Evolutionary conservation across 768 basidiomycete genomes (phyloP).

Genomic region (Lentinula detonsa): DNA sequence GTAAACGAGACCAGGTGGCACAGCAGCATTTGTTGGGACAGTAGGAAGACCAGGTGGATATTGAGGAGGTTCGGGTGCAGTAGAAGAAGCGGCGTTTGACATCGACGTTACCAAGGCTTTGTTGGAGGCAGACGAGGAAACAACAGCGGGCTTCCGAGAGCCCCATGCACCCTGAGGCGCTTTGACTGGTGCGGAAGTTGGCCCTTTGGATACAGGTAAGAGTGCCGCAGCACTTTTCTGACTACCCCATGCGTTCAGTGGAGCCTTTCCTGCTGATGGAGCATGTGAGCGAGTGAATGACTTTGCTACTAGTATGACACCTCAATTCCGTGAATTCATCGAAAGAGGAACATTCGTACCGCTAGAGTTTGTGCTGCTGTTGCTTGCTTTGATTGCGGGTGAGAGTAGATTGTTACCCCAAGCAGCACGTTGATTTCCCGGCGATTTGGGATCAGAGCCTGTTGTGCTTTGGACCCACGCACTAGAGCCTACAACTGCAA

Average conservation of each 20-base stretch:
- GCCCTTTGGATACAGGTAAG: not conserved
- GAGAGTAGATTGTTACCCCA: not conserved
- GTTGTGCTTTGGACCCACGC: not conserved
- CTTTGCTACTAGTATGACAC: not conserved
- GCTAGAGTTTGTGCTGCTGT: not conserved
- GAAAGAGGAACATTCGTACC: not conserved
- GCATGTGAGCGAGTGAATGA: not conserved
- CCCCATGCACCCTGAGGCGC: slow-evolving; percentile 3
- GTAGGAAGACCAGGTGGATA: not conserved
- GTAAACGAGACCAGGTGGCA: not conserved
- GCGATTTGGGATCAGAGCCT: not conserved
- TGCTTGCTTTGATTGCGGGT: not conserved
- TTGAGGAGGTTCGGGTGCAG: not conserved
- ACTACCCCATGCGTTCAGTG: not conserved
- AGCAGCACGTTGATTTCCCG: not conserved
- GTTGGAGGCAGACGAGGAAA: not conserved
- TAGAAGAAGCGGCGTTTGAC: not conserved
- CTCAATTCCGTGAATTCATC: not conserved
- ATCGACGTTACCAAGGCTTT: not conserved
- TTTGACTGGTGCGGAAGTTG: not conserved
- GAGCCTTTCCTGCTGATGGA: not conserved
- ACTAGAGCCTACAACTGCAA: slow-evolving; percentile 1
- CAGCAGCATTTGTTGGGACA: not conserved
- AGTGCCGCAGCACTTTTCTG: not conserved
- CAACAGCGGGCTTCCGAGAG: not conserved